phyloP scores from a whole-genome alignment of 2,329 filamentous ascomycete species.

The Helicocarpus griseus region DNA sequence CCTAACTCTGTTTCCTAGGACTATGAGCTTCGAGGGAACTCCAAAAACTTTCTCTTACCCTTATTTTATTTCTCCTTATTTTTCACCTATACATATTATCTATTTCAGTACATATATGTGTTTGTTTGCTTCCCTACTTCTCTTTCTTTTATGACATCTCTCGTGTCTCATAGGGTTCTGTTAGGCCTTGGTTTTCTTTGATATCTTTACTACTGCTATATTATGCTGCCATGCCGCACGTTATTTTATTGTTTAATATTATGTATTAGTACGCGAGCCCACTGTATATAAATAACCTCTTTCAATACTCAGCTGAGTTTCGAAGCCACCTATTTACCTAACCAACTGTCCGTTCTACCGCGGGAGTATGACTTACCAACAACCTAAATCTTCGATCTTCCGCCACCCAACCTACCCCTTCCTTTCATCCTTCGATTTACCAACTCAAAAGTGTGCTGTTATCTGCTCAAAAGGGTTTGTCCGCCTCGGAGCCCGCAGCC shows the following conservation, averaged over 20 bases:
- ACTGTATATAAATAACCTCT: not conserved
- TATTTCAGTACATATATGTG: not conserved
- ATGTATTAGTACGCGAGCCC: not conserved
- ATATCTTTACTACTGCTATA: not conserved
- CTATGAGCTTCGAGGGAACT: not conserved
- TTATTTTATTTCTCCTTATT: not conserved
- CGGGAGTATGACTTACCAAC: not conserved
- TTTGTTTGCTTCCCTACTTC: not conserved
- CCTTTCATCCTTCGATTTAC: not conserved
- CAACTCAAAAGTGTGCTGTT: not conserved
- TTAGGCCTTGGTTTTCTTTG: not conserved
- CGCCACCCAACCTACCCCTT: not conserved
- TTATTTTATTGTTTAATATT: not conserved
- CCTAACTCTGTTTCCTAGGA: no score
- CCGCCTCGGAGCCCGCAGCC: not conserved
- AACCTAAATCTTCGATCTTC: not conserved
- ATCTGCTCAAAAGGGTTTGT: not conserved
- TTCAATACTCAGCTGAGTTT: not conserved
- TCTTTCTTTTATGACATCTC: not conserved
- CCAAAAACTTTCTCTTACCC: not conserved
- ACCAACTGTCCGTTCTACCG: not conserved
- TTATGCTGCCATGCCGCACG: not conserved
- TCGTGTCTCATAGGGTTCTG: not conserved
- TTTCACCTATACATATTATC: not conserved
- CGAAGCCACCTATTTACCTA: not conserved